A percentile compares a stretch with the other conserved stretches of the same genome.
Conservation (phyloP, 139 green algal genomes). For the Eudorina sp. region DNA sequence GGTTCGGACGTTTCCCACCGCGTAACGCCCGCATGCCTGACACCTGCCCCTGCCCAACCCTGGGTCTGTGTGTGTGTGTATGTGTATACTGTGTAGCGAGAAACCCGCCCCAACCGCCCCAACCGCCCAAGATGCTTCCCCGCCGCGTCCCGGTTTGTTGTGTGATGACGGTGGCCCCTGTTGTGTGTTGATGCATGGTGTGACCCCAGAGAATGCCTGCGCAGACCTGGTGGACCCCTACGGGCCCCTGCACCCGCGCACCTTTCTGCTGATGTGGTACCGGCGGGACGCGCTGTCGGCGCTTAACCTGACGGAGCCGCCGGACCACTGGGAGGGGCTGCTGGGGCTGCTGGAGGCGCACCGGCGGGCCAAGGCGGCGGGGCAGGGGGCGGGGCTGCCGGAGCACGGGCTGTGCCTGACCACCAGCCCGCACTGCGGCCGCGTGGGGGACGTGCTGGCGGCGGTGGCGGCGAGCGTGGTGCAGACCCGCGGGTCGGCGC, state of each 20-base stretch:
- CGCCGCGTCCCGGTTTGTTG: no score
- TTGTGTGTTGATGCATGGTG: no score
- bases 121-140: no score
- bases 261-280: constrained; percentile 18
- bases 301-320: background rate
- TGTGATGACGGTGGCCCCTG: no score
- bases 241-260: constrained; percentile 15
- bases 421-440: background rate
- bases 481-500: background rate
- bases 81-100: no score
- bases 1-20: no score
- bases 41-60: no score
- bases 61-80: no score
- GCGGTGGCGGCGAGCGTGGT: constrained; percentile 4
- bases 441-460: background rate
- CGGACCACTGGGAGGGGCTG: constrained; percentile 8
- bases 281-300: background rate
- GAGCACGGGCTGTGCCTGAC: constrained; percentile 4
- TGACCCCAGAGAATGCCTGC: no score
- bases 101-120: no score
- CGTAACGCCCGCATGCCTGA: no score
- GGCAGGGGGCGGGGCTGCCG: background rate
- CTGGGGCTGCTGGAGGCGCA: constrained; percentile 11
- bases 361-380: background rate
- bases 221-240: no score